Conservation (phyloP, 2,329 filamentous ascomycete species). For the Pseudonectria buxi region DNA sequence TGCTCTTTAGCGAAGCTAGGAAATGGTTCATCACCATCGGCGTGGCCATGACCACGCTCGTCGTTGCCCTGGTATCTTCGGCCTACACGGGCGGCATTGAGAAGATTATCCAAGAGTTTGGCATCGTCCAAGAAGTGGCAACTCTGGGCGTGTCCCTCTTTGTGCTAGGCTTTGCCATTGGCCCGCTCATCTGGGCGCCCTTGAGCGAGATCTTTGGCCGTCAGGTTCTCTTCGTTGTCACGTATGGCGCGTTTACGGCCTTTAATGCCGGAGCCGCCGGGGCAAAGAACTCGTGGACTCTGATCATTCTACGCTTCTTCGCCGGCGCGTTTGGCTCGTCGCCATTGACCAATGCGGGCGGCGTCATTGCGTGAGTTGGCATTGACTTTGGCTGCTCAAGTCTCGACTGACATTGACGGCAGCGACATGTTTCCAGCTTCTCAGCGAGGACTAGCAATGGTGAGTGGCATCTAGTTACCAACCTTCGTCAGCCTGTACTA, state of each 20-base stretch:
- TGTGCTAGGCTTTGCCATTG: slow-evolving; percentile 53
- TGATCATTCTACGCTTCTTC: slow-evolving; percentile 60
- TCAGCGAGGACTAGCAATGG: slow-evolving; percentile 48
- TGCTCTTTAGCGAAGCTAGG: slow-evolving; percentile 44
- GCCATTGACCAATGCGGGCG: slow-evolving; percentile 53
- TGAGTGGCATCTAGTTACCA: no score
- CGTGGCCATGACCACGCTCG: slow-evolving; percentile 59
- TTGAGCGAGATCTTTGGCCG: slow-evolving; percentile 56
- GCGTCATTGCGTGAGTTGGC: slow-evolving; percentile 41
- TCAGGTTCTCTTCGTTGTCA: slow-evolving; percentile 50
- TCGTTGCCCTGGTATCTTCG: slow-evolving; percentile 60
- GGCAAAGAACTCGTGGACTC: slow-evolving; percentile 45
- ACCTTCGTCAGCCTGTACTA: no score
- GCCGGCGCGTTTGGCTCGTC: slow-evolving; percentile 54
- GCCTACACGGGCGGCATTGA: slow-evolving; percentile 53
- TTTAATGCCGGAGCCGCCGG: slow-evolving; percentile 55
- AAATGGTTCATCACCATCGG: slow-evolving; percentile 60
- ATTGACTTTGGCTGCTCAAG: no score
- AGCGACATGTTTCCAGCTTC: slow-evolving; percentile 48
- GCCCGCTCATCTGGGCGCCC: slow-evolving; percentile 58
- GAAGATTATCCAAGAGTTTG: slow-evolving; percentile 48
- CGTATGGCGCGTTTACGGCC: slow-evolving; percentile 47
- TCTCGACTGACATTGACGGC: no score
- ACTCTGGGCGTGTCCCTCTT: slow-evolving; percentile 60
- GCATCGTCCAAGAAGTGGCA: slow-evolving; percentile 40